Evolutionary conservation across 139 green algal species (phyloP).

Genomic region (Edaphochlamys debaryana): DNA sequence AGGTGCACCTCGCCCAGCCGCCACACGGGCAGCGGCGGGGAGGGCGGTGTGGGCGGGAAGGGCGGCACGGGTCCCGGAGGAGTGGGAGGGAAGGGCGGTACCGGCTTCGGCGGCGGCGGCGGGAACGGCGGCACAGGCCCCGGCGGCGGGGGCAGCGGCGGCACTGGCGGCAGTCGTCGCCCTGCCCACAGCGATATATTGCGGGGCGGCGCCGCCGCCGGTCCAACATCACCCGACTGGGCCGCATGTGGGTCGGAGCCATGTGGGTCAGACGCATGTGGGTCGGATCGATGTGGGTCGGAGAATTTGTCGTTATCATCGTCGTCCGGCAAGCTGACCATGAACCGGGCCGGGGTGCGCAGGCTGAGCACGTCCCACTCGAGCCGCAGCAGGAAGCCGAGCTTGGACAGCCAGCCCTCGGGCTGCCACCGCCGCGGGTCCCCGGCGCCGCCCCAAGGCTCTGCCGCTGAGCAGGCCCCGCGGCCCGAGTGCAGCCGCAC

Average conservation of each 20-base stretch:
- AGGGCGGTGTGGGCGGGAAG: not conserved
- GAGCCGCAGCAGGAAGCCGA: constrained; percentile 27
- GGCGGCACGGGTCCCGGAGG: not conserved
- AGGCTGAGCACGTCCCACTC: constrained; percentile 25
- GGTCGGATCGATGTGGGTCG: no score
- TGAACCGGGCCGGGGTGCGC: constrained; percentile 15
- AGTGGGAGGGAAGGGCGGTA: no score
- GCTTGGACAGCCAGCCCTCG: constrained; percentile 8
- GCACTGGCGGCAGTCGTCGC: not conserved
- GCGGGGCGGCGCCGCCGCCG: not conserved
- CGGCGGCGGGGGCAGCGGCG: not conserved
- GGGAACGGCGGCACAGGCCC: not conserved
- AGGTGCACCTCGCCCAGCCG: not conserved
- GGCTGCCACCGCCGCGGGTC: not conserved
- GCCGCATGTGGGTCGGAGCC: no score
- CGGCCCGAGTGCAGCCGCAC: not conserved
- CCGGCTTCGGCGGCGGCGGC: not conserved
- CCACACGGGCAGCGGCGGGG: not conserved
- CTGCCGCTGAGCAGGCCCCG: not conserved
- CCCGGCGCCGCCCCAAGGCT: not conserved
- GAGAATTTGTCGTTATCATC: not conserved
- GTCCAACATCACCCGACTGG: no score
- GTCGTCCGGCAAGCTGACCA: not conserved
- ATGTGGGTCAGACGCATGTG: no score
- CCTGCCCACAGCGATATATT: not conserved